Conservation (phyloP, 176 grass and related monocot species). For the Themeda triandra region DNA sequence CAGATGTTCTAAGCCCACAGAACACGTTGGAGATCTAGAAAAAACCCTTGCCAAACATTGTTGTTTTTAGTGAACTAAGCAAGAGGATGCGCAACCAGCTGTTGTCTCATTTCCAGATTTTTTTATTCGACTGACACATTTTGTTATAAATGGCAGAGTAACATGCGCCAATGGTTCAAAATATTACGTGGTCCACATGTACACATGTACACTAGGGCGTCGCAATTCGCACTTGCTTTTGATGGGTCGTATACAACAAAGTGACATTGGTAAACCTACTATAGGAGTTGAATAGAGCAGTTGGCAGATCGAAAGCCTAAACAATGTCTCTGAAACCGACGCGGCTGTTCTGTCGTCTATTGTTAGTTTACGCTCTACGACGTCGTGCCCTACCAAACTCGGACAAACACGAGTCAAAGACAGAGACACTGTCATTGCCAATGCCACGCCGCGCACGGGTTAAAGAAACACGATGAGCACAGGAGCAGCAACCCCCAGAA, state of each 20-base stretch:
- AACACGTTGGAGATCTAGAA: too few species aligned
- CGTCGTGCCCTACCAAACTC: not conserved
- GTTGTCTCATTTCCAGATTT: not conserved
- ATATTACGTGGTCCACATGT: not conserved
- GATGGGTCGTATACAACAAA: not conserved
- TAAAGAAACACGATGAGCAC: conserved; percentile 5
- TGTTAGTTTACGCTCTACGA: not conserved
- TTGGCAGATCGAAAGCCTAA: not conserved
- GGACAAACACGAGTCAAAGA: not conserved
- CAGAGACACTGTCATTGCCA: not conserved
- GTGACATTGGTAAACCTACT: not conserved
- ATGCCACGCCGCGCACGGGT: not conserved
- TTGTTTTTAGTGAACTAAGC: not conserved
- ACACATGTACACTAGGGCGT: not conserved
- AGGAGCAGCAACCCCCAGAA: too few species aligned
- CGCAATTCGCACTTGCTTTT: not conserved
- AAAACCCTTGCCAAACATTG: too few species aligned
- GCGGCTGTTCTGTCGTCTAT: not conserved
- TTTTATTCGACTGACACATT: not conserved
- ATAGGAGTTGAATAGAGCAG: not conserved
- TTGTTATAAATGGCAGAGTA: not conserved
- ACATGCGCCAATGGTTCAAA: not conserved
- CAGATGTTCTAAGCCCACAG: too few species aligned
- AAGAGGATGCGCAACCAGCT: not conserved
- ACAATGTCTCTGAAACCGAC: conserved; percentile 10